A percentile compares a stretch with the other conserved stretches of the same genome.
Conservation (phyloP, 2,329 filamentous ascomycete genomes). For the Cercospora sp. region DNA sequence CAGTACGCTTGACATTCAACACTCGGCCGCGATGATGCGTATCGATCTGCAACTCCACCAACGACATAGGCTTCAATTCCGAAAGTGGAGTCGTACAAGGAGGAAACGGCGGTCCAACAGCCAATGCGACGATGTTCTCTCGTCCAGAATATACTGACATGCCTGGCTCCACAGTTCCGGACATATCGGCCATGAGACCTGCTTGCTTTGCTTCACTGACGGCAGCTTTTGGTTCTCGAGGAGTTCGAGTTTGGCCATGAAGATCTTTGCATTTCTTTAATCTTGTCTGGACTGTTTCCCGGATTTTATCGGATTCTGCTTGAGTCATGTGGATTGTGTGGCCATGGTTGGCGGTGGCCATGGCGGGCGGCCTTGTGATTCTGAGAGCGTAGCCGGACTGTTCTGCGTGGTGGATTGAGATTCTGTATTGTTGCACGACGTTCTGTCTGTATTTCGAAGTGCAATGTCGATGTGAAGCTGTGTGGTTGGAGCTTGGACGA, state of each 20-base stretch:
- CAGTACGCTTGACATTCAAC: conserved; percentile 26
- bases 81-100: conserved; percentile 2
- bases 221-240: conserved; percentile 12
- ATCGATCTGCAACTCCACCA: conserved; percentile 23
- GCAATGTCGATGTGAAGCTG: background rate
- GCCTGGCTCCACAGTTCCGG: conserved; percentile 10
- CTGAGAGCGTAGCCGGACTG: too few species aligned
- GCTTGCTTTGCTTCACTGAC: conserved; percentile 14
- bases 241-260: conserved; percentile 8
- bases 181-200: conserved; percentile 21
- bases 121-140: conserved; percentile 14
- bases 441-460: too few species aligned
- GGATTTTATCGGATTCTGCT: conserved; percentile 14
- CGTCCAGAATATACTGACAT: conserved; percentile 7
- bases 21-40: conserved; percentile 27
- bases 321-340: conserved; percentile 16
- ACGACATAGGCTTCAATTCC: conserved; percentile 4
- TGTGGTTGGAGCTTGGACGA: background rate
- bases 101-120: conserved; percentile 11
- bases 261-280: conserved; percentile 16
- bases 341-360: conserved; percentile 7
- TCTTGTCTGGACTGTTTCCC: conserved; percentile 14
- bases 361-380: background rate
- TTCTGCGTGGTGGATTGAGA: too few species aligned
- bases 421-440: too few species aligned